A percentile compares a stretch with the other conserved stretches of the same genome.
These are phyloP conservation scores for Ophiostoma sp. DNA, from an alignment of 2,329 filamentous ascomycete species.

Conservation along the genomic window DNA sequence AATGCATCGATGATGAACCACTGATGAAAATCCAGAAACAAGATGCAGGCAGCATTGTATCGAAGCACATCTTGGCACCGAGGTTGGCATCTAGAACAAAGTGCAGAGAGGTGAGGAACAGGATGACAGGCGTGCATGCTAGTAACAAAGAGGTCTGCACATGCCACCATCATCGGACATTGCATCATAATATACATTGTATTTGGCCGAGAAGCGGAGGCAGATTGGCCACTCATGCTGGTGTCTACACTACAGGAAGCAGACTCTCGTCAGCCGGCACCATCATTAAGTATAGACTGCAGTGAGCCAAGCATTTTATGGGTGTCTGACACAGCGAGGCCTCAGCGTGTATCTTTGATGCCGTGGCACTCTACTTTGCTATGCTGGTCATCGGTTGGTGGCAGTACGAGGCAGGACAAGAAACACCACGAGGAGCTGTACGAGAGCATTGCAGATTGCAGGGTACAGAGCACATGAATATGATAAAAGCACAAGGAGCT, in stretches of 20 bases:
- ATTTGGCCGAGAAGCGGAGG: background rate
- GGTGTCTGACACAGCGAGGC: background rate
- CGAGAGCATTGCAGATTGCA: too few species aligned
- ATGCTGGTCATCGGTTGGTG: conserved; percentile 16
- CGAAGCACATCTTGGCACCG: background rate
- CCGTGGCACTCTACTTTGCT: background rate
- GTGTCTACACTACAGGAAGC: background rate
- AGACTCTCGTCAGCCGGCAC: background rate
- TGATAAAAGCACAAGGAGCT: too few species aligned
- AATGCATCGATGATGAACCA: too few species aligned
- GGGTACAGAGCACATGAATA: too few species aligned
- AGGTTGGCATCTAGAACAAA: background rate
- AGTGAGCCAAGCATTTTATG: background rate
- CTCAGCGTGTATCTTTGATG: background rate
- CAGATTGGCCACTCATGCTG: background rate
- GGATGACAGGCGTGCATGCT: background rate
- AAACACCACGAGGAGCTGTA: conserved; percentile 6
- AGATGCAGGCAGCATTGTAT: background rate
- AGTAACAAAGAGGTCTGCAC: too few species aligned
- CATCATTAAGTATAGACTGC: background rate
- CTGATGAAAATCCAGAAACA: background rate
- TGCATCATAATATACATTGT: background rate
- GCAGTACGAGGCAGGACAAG: conserved; percentile 14
- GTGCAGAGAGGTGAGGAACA: background rate
- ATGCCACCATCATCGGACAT: background rate